These are phyloP conservation scores for Aurantiochytrium sp. DNA, from an alignment of 108 stramenopile genomes.

Conservation along the genomic window DNA sequence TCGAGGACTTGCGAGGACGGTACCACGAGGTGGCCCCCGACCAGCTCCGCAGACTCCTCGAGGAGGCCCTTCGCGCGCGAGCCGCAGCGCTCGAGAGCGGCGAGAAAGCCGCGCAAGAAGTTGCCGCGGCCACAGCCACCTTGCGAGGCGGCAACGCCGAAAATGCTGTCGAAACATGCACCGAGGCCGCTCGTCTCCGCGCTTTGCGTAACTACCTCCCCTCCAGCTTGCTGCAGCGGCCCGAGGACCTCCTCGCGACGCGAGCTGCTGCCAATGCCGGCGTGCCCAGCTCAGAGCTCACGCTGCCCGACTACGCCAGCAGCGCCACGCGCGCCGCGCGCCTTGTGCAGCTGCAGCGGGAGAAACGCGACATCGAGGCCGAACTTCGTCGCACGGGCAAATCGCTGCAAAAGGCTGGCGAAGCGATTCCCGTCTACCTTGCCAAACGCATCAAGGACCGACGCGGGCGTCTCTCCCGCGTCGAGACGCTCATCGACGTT, in stretches of 20 bases:
- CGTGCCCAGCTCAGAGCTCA: neutral
- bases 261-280: neutral
- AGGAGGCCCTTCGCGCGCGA: neutral
- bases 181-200: neutral
- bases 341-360: neutral
- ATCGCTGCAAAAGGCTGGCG: neutral
- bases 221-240: neutral
- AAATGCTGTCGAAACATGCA: neutral
- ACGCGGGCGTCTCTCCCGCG: neutral
- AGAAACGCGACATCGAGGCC: neutral
- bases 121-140: neutral
- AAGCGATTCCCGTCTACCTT: neutral
- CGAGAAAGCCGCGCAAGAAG: neutral
- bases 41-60: neutral
- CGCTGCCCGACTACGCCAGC: neutral
- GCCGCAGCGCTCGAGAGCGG: neutral
- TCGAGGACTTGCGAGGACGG: neutral
- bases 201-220: neutral
- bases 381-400: neutral
- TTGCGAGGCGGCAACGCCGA: neutral
- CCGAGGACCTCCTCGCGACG: neutral
- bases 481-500: neutral
- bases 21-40: neutral
- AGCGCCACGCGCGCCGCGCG: neutral
- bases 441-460: neutral